Conservation (phyloP, 1,284 basidiomycete species). For the Austroboletus niveus region DNA sequence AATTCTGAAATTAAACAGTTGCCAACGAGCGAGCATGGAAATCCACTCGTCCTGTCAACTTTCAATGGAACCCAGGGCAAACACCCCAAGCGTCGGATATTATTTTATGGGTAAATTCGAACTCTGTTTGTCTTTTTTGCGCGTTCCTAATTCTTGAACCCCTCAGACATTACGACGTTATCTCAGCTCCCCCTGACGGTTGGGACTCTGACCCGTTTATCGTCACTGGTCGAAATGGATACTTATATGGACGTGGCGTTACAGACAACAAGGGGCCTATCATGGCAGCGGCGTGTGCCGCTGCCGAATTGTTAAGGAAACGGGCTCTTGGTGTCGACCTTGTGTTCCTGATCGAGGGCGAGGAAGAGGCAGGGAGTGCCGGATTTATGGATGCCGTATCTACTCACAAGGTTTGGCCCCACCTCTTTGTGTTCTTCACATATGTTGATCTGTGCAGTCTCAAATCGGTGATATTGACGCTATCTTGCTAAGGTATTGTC, state of each 20-base stretch:
- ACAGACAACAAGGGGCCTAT: constrained; percentile 95
- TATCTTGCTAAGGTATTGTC: constrained; percentile 72
- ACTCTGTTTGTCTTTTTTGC: neutral
- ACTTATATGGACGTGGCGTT: constrained; percentile 91
- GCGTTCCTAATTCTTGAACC: neutral
- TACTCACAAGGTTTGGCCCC: constrained; percentile 61
- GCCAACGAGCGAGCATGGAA: constrained; percentile 61
- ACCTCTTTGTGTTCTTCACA: neutral
- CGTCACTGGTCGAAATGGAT: constrained; percentile 84
- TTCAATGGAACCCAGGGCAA: constrained; percentile 68
- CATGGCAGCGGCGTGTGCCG: constrained; percentile 88
- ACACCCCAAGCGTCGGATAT: constrained; percentile 62
- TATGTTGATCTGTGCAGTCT: constrained; percentile 43
- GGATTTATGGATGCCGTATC: constrained; percentile 81
- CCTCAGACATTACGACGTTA: constrained; percentile 87
- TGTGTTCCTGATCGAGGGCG: constrained; percentile 91
- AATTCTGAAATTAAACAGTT: constrained; percentile 41
- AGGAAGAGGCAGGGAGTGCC: constrained; percentile 90
- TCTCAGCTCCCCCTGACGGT: constrained; percentile 68
- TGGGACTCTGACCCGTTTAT: constrained; percentile 90
- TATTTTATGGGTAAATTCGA: constrained; percentile 77
- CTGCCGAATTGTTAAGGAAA: constrained; percentile 71
- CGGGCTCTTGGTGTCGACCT: constrained; percentile 83
- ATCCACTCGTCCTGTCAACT: constrained; percentile 84
- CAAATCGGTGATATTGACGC: constrained; percentile 83